A percentile compares a stretch with the other conserved stretches of the same genome.
These are phyloP conservation scores for Naganishia albida DNA, from an alignment of 1,284 basidiomycete species.

Conservation along the genomic window DNA sequence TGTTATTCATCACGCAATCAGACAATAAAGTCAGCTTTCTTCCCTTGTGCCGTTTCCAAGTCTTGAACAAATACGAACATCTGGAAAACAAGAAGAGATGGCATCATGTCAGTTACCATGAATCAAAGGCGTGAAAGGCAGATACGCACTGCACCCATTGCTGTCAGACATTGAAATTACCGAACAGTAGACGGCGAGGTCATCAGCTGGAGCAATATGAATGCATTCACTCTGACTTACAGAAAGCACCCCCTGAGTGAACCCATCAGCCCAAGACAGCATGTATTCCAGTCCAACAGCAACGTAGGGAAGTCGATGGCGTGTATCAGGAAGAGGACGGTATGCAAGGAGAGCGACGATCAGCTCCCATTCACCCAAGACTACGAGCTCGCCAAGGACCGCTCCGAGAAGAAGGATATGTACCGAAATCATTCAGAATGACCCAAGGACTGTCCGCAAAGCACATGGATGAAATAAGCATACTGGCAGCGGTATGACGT, in stretches of 20 bases:
- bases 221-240: not conserved
- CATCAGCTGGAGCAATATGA: not conserved
- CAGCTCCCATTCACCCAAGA: not conserved
- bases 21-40: constrained; percentile 4
- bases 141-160: constrained; percentile 32
- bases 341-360: not conserved
- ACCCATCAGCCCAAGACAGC: not conserved
- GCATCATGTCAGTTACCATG: not conserved
- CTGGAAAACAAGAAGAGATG: not conserved
- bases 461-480: constrained; percentile 6
- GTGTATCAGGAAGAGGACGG: not conserved
- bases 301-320: constrained; percentile 1
- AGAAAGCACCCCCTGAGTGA: constrained; percentile 26
- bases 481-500: constrained; percentile 18
- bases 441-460: constrained; percentile 79
- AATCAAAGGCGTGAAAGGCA: not conserved
- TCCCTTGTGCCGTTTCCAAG: not conserved
- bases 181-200: not conserved
- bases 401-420: constrained; percentile 61
- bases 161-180: not conserved
- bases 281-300: not conserved
- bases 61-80: constrained; percentile 6
- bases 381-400: not conserved
- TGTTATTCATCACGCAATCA: constrained; percentile 1
- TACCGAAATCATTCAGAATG: constrained; percentile 97